Evolutionary conservation across 2,329 filamentous ascomycete species (phyloP).

Genomic region (Pseudocercospora crystallina): DNA sequence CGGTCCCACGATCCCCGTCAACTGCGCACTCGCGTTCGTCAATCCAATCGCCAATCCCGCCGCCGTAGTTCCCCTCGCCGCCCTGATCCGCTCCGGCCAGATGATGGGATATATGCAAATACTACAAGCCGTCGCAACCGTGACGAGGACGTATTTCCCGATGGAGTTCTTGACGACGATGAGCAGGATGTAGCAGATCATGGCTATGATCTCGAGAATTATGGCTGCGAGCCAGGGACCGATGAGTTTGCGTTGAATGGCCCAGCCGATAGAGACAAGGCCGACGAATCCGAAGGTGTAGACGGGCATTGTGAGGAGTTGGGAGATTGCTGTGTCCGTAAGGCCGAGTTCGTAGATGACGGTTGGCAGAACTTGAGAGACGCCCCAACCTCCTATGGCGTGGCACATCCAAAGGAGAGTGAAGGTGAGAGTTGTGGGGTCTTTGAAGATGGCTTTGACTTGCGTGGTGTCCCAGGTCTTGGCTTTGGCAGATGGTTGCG

Average conservation of each 20-base stretch:
- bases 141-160: slow-evolving; percentile 44
- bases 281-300: slow-evolving; percentile 25
- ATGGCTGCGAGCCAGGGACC: slow-evolving; percentile 25
- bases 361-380: slow-evolving; percentile 37
- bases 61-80: slow-evolving; percentile 41
- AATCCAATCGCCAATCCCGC: slow-evolving; percentile 42
- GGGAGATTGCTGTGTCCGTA: slow-evolving; percentile 39
- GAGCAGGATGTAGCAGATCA: slow-evolving; percentile 42
- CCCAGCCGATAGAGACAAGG: slow-evolving; percentile 23
- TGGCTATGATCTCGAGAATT: slow-evolving; percentile 35
- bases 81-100: slow-evolving; percentile 44
- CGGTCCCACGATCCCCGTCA: slow-evolving; percentile 43
- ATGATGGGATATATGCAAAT: slow-evolving; percentile 43
- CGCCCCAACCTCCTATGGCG: slow-evolving; percentile 38
- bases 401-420: slow-evolving; percentile 30
- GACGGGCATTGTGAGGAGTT: slow-evolving; percentile 42
- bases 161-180: slow-evolving; percentile 38
- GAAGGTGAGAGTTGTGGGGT: slow-evolving; percentile 23
- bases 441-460: slow-evolving; percentile 20
- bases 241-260: slow-evolving; percentile 18
- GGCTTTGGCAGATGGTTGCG: slow-evolving; percentile 19
- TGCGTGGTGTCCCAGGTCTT: slow-evolving; percentile 26
- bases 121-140: slow-evolving; percentile 41
- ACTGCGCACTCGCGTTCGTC: slow-evolving; percentile 38
- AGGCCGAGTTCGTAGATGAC: slow-evolving; percentile 48